Conservation (phyloP, 1,139 yeast species). For the Suhomyces maxii region DNA sequence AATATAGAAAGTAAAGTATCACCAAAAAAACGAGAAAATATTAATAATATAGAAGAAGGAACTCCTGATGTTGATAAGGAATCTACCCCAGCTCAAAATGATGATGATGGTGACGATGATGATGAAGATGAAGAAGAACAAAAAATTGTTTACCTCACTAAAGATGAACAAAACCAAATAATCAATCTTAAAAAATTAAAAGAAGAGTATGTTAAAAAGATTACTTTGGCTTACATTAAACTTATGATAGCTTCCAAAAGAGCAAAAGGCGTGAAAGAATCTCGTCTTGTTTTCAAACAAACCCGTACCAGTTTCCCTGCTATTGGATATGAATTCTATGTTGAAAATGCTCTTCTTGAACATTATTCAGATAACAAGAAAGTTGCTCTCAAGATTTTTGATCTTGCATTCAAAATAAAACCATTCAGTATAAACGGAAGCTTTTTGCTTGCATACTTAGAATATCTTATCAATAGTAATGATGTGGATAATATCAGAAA, state of each 20-base stretch:
- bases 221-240: conserved; percentile 54
- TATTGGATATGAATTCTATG: conserved; percentile 73
- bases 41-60: conserved; percentile 18
- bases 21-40: conserved; percentile 8
- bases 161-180: conserved; percentile 29
- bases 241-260: conserved; percentile 64
- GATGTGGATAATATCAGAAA: conserved; percentile 84
- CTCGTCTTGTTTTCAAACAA: conserved; percentile 65
- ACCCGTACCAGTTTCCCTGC: conserved; percentile 51
- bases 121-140: conserved; percentile 16
- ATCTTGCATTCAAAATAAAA: conserved; percentile 62
- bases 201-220: conserved; percentile 31
- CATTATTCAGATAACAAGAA: conserved; percentile 64
- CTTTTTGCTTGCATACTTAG: conserved; percentile 68
- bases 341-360: conserved; percentile 83
- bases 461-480: conserved; percentile 67
- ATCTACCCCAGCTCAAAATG: conserved; percentile 6
- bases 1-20: conserved; percentile 20
- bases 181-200: conserved; percentile 21
- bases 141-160: conserved; percentile 19
- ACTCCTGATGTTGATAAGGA: conserved; percentile 9
- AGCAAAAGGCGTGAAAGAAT: conserved; percentile 66
- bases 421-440: conserved; percentile 56
- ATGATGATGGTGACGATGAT: too few species aligned
- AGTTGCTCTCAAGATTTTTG: conserved; percentile 77